A percentile compares a stretch with the other conserved stretches of the same genome.
Conservation (phyloP, 352 stramenopile species). For the Phytophthora rubi region DNA sequence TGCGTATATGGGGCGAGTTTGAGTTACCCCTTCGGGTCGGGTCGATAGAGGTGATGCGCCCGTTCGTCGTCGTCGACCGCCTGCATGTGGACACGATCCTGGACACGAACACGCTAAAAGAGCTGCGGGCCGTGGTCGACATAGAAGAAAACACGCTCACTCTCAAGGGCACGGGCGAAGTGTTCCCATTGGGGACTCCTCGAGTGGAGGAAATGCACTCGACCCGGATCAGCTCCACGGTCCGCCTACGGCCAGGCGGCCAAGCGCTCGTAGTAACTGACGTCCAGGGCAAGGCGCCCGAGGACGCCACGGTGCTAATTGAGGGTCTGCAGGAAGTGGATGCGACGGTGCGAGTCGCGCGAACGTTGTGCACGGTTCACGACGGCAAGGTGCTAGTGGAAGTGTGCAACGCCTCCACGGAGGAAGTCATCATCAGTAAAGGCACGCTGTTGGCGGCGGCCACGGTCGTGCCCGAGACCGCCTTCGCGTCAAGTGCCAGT, state of each 20-base stretch:
- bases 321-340: not conserved
- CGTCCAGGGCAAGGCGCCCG: not conserved
- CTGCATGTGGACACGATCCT: not conserved
- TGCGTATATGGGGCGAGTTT: not conserved
- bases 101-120: not conserved
- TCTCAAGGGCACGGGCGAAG: not conserved
- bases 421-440: not conserved
- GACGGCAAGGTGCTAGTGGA: not conserved
- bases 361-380: not conserved
- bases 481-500: not conserved
- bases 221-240: not conserved
- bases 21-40: not conserved
- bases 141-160: not conserved
- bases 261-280: not conserved
- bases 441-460: not conserved
- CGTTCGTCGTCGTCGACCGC: not conserved
- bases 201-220: not conserved
- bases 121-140: not conserved
- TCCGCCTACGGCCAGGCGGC: not conserved
- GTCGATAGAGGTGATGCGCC: not conserved
- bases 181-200: not conserved
- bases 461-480: slow-evolving; percentile 4
- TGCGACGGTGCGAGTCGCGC: not conserved
- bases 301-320: not conserved
- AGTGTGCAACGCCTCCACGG: slow-evolving; percentile 3